These are phyloP conservation scores for Lobosporangium transversale DNA, from an alignment of 192 early-diverging fungal genomes.

Conservation along the genomic window DNA sequence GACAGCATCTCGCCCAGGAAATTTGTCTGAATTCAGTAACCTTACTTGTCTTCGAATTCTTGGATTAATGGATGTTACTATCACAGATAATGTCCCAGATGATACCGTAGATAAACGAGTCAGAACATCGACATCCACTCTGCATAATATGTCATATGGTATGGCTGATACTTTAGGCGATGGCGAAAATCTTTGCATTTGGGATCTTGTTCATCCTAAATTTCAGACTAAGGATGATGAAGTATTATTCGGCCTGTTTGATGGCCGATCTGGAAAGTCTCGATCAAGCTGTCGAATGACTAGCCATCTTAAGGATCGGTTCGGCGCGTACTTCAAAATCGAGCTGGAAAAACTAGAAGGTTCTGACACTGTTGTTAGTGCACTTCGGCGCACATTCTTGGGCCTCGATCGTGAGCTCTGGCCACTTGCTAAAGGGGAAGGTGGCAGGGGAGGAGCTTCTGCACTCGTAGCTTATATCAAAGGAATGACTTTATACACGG, in stretches of 20 bases:
- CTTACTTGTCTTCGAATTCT: conserved; percentile 81
- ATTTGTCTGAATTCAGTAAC: conserved; percentile 80
- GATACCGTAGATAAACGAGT: conserved; percentile 83
- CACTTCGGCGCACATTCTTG: conserved; percentile 88
- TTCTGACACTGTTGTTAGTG: conserved; percentile 69
- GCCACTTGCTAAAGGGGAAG: conserved; percentile 40
- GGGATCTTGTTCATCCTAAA: conserved; percentile 88
- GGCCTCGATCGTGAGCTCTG: conserved; percentile 81
- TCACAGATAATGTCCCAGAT: conserved; percentile 76
- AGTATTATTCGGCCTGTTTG: conserved; percentile 90
- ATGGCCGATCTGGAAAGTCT: conserved; percentile 71
- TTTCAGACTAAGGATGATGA: conserved; percentile 88
- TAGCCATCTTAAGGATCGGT: conserved; percentile 78
- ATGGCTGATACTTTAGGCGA: conserved; percentile 85
- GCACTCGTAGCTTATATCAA: conserved; percentile 84
- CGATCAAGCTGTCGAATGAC: conserved; percentile 61
- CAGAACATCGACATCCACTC: conserved; percentile 82
- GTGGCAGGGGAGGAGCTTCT: conserved; percentile 74
- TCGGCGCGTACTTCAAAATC: conserved; percentile 71
- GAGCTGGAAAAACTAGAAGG: conserved; percentile 83
- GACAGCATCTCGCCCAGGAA: conserved; percentile 52
- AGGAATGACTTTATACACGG: conserved; percentile 81
- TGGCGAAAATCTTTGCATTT: conserved; percentile 76
- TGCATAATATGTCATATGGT: conserved; percentile 88
- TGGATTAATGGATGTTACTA: conserved; percentile 90